Evolutionary conservation across 208 protist genomes (phyloP).

Genomic region (Leishmania arabica): DNA sequence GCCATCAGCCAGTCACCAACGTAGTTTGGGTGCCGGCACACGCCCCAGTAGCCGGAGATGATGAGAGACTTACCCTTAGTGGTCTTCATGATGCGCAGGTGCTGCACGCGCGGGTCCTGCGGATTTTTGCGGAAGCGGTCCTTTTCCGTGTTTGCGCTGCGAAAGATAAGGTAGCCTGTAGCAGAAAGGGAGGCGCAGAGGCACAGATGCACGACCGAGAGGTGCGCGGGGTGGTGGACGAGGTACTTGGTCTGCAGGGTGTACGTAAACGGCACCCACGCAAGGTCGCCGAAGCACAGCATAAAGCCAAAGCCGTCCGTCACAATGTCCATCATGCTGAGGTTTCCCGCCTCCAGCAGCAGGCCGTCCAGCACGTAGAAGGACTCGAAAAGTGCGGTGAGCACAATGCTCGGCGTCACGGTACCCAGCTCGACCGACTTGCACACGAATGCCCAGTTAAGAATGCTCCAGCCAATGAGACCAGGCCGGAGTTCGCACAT

Average conservation of each 20-base stretch:
- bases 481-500: conserved; percentile 96
- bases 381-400: conserved; percentile 87
- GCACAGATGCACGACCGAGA: conserved; percentile 44
- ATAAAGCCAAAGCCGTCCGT: conserved; percentile 97
- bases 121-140: conserved; percentile 84
- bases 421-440: conserved; percentile 70
- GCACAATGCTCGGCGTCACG: conserved; percentile 80
- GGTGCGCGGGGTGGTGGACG: conserved; percentile 54
- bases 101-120: conserved; percentile 50
- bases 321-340: conserved; percentile 98
- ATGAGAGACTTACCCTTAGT: conserved; percentile 86
- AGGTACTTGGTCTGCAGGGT: conserved; percentile 94
- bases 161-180: conserved; percentile 84
- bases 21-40: conserved; percentile 97
- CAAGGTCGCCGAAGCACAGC: conserved; percentile 95
- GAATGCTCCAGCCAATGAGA: conserved; percentile 95
- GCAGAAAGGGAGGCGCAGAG: conserved; percentile 47
- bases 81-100: conserved; percentile 87
- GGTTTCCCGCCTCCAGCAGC: conserved; percentile 88
- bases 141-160: conserved; percentile 87
- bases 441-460: conserved; percentile 91
- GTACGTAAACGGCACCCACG: conserved; percentile 96
- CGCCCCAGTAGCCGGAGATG: conserved; percentile 96
- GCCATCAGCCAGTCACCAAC: conserved; percentile 94
- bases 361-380: conserved; percentile 96